phyloP scores from a whole-genome alignment of 495 filamentous ascomycete species.

The Aspergillus egyptiacus region DNA sequence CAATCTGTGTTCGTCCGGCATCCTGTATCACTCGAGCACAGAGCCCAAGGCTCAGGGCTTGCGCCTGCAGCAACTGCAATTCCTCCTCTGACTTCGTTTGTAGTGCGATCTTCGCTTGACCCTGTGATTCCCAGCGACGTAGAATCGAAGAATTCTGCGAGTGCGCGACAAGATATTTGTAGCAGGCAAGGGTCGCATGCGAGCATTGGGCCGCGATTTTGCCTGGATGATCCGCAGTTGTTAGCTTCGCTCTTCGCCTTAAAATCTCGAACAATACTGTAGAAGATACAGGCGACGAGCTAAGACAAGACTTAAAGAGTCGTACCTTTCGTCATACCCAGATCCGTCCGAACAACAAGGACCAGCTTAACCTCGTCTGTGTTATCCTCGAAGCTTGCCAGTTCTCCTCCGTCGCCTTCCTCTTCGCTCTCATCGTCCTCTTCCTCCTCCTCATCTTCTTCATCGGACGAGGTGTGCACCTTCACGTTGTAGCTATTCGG shows the following conservation, averaged over 20 bases:
- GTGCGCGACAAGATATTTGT: slow-evolving; percentile 68
- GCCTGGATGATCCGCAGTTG: slow-evolving; percentile 43
- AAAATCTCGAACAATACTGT: not conserved
- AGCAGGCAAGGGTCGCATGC: slow-evolving; percentile 96
- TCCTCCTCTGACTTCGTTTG: slow-evolving; percentile 80
- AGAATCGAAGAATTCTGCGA: slow-evolving; percentile 60
- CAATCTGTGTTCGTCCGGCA: slow-evolving; percentile 96
- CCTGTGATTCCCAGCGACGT: slow-evolving; percentile 71
- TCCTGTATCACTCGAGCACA: slow-evolving; percentile 86
- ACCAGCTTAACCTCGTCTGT: slow-evolving; percentile 91
- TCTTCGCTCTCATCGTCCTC: slow-evolving; percentile 31
- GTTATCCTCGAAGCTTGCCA: slow-evolving; percentile 42
- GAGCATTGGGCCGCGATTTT: slow-evolving; percentile 96
- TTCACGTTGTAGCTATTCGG: slow-evolving; percentile 49
- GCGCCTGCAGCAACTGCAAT: slow-evolving; percentile 65
- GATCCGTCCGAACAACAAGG: slow-evolving; percentile 82
- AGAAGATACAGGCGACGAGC: not conserved
- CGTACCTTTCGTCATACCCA: slow-evolving; percentile 94
- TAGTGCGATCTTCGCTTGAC: slow-evolving; percentile 89
- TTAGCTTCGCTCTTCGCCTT: not conserved
- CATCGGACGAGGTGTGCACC: slow-evolving; percentile 44
- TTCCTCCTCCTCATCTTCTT: slow-evolving; percentile 31
- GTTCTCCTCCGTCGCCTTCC: slow-evolving; percentile 37
- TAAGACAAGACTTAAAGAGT: slow-evolving; percentile 12
- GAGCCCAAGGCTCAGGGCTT: slow-evolving; percentile 75